Percentiles rank a stretch among this genome's conserved stretches.
Evolutionary conservation across 1,284 basidiomycete species (phyloP).

Genomic region (Malassezia pachydermatis): DNA sequence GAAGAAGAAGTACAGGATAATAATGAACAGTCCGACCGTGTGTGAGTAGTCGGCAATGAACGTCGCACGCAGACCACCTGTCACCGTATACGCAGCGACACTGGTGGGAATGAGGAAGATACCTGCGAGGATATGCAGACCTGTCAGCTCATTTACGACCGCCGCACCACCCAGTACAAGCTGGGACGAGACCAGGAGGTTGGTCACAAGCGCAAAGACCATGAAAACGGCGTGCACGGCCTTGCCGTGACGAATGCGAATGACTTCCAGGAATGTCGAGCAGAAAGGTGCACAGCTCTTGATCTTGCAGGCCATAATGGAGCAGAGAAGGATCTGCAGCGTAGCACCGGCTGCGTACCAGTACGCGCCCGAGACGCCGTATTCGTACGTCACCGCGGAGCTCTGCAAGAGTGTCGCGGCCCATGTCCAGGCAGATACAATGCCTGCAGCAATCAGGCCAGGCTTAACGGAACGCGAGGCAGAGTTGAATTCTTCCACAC

Average conservation of each 20-base stretch:
- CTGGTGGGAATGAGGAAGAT: conserved; percentile 39
- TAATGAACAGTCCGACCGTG: conserved; percentile 34
- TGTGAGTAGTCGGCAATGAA: conserved; percentile 44
- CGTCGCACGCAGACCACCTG: conserved; percentile 43
- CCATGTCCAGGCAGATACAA: conserved; percentile 55
- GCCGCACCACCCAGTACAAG: conserved; percentile 42
- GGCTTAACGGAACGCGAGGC: conserved; percentile 56
- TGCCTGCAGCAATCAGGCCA: conserved; percentile 77
- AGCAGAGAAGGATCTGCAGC: conserved; percentile 63
- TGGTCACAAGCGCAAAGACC: conserved; percentile 66
- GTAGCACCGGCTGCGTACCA: conserved; percentile 48
- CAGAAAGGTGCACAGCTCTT: conserved; percentile 56
- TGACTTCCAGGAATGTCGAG: conserved; percentile 60
- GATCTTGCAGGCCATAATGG: conserved; percentile 53
- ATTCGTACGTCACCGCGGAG: conserved; percentile 52
- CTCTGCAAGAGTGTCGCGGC: conserved; percentile 56
- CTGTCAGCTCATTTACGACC: conserved; percentile 54
- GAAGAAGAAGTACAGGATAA: conserved; percentile 54
- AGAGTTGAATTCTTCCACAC: conserved; percentile 41
- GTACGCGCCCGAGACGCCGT: conserved; percentile 22
- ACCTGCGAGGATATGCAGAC: conserved; percentile 31
- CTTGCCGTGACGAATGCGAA: conserved; percentile 63
- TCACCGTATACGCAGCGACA: conserved; percentile 36
- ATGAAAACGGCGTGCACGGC: conserved; percentile 65
- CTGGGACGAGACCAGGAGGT: conserved; percentile 49